Base-by-base conservation (phyloP, 2,329 filamentous ascomycete genomes). In the Bipolaris bicolor region DNA sequence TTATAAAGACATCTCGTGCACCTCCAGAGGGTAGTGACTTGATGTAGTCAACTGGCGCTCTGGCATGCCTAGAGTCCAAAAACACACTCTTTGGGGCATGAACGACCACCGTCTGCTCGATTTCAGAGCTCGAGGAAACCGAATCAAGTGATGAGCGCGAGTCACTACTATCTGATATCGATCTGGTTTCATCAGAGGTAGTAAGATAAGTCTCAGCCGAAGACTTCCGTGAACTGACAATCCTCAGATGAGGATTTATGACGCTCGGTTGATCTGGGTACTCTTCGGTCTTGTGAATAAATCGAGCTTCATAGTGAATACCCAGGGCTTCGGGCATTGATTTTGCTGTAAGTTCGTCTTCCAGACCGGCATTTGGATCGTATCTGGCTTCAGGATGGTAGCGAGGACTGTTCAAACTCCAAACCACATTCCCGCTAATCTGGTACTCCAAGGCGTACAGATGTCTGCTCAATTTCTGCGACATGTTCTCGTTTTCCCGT, bases 371-470 rank as follows among this genome's bases (percentile, higher is more conserved):
- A 11, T 53, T 48, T 20, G 51, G 34, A 2, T 48, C 34, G 13
- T 53, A 53, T 41, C 73, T 3, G 75, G 76, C 1, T 11, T 20
- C 18, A 11, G 34, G 16, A 41, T 45, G 37, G 51, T 63, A 45
- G 37, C 57, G 16, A 9, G 43, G 50, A 39, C 41, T 36, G 7
- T 40, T 47, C 40, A 54, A 16, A 29, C 37, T 54, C 52, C 45
- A 54, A 33, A 54, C 45, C 10, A 44, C 10, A 7, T 49, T 49
- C 11, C 52, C 45, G 7, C 36, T 36, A 4, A 54, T 5, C 37
- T 31, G 20, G n/a, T 37, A 49, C 7, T 29, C 26, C 11, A 54
- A 20, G 20, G 29, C 45, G 11, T 54, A 29, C 7, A 54, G n/a
- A 37, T 54, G 18, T 6, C 10, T 44, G 2, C 26, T 29, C 10